Base-by-base conservation (phyloP, 2,329 filamentous ascomycete genomes). In the Trichophyton equinum region DNA sequence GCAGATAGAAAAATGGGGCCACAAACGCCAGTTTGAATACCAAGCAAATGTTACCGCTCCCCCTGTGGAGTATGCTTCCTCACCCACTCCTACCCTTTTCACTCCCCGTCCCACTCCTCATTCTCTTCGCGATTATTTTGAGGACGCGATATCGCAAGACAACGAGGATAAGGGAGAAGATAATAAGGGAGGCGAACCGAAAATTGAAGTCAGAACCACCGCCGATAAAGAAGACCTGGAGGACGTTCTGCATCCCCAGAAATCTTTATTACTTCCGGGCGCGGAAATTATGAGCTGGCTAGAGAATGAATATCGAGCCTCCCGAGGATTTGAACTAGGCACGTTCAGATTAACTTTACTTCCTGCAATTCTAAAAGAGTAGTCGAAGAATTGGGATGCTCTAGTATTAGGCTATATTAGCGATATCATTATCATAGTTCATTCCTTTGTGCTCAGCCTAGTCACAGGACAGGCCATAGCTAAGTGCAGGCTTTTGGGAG, bases 321-420 rank as follows among this genome's bases (percentile, higher is more conserved):
- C 76, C 0, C 78, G 81, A 0, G 82, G 81, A 0, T 79, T 80
- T 15, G 80, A 84, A 58, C 62, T 85, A 0, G 82, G 82, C 0
- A 83, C 73, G 0, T 76, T 77, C 63, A 71, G 71, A 44, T 42
- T 67, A 0, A 65, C 69, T 0, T 58, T 75, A 2, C 59, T 74
- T 1, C 59, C 67, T 1, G 68, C 62, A 7, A 64, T 75, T 0
- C 83, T 86, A 68, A 76, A 77, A 30, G 76, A 78, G 38, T 82
- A 86, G 61, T 77, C 82, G 0, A 63, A 66, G 11, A 82, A 81
- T 15, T 86, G 84, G 84, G 65, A 72, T 0, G 55, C 62, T 0
- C 66, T 86, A 1, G 75, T 79, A 0, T 62, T 75, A 0, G 74
- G 72, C 0, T 82, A 85, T 62, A 73, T 83, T 4, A 78, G 77